These are phyloP conservation scores for Raffaelea ambrosiae DNA, from an alignment of 2,329 filamentous ascomycete species.

Conservation along the genomic window DNA sequence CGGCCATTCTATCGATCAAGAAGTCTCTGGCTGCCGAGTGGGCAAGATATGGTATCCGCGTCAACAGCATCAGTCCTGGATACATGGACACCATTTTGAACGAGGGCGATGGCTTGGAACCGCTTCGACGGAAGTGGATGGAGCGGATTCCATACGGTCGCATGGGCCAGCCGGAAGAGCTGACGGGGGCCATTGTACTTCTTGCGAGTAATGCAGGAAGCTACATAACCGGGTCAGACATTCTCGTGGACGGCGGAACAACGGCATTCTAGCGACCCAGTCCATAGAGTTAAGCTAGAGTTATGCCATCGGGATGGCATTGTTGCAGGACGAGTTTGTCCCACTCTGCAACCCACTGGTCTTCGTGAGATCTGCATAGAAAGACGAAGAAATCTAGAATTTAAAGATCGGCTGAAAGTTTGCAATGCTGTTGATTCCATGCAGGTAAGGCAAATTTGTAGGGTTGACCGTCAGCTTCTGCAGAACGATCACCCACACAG, in stretches of 20 bases:
- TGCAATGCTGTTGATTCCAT: no score
- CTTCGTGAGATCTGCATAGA: no score
- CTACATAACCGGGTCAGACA: constrained; percentile 62
- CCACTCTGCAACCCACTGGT: no score
- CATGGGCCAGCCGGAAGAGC: constrained; percentile 56
- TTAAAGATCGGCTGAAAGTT: no score
- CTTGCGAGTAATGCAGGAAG: constrained; percentile 51
- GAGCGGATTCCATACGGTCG: constrained; percentile 53
- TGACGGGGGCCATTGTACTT: constrained; percentile 54
- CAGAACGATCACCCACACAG: no score
- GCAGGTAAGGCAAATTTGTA: no score
- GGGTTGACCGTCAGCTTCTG: no score
- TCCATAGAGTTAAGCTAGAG: no score
- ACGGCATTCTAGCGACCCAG: no score
- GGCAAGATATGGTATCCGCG: constrained; percentile 60
- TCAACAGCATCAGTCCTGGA: constrained; percentile 63
- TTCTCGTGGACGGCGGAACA: constrained; percentile 52
- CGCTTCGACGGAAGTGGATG: constrained; percentile 46
- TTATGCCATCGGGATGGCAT: no score
- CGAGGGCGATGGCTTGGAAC: constrained; percentile 49
- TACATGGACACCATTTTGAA: constrained; percentile 75
- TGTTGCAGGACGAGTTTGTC: no score
- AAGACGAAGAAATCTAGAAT: no score
- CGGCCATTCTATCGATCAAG: constrained; percentile 54
- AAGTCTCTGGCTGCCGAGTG: constrained; percentile 64